Conservation (phyloP, 2,329 filamentous ascomycete species). For the Aspergillus hortae region DNA sequence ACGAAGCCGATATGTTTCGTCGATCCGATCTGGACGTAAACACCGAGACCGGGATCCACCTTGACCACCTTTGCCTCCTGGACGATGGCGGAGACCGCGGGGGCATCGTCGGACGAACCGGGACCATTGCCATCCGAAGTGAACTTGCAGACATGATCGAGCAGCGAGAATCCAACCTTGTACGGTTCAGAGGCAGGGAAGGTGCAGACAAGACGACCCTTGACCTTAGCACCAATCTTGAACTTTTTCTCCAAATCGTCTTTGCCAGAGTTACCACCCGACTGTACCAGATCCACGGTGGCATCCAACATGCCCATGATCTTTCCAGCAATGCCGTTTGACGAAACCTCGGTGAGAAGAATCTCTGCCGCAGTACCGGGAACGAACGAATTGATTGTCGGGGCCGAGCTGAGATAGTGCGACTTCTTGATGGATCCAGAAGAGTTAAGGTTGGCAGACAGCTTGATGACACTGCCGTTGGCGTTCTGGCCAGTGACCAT, state of each 20-base stretch:
- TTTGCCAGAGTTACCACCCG: conserved; percentile 67
- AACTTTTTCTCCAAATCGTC: conserved; percentile 72
- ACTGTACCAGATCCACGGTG: conserved; percentile 87
- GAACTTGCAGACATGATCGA: conserved; percentile 79
- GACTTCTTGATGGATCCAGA: conserved; percentile 64
- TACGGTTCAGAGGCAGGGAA: conserved; percentile 74
- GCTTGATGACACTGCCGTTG: conserved; percentile 79
- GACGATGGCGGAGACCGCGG: conserved; percentile 63
- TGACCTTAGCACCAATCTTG: conserved; percentile 79
- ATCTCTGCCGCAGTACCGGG: conserved; percentile 89
- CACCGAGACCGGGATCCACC: conserved; percentile 74
- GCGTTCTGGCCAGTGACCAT: conserved; percentile 71
- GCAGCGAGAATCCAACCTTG: conserved; percentile 81
- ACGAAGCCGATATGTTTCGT: conserved; percentile 74
- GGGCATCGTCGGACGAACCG: conserved; percentile 45
- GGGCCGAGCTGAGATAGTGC: conserved; percentile 68
- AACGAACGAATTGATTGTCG: conserved; percentile 83
- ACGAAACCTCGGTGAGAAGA: conserved; percentile 70
- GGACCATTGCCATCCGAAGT: conserved; percentile 27
- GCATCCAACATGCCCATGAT: conserved; percentile 88
- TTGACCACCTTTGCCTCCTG: conserved; percentile 75
- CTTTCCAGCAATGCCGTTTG: conserved; percentile 78
- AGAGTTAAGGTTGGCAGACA: conserved; percentile 70
- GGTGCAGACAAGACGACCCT: conserved; percentile 81
- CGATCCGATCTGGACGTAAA: conserved; percentile 72